A percentile compares a stretch with the other conserved stretches of the same genome.
phyloP scores from a whole-genome alignment of 2,329 filamentous ascomycete genomes.

The Botrytis medusae region DNA sequence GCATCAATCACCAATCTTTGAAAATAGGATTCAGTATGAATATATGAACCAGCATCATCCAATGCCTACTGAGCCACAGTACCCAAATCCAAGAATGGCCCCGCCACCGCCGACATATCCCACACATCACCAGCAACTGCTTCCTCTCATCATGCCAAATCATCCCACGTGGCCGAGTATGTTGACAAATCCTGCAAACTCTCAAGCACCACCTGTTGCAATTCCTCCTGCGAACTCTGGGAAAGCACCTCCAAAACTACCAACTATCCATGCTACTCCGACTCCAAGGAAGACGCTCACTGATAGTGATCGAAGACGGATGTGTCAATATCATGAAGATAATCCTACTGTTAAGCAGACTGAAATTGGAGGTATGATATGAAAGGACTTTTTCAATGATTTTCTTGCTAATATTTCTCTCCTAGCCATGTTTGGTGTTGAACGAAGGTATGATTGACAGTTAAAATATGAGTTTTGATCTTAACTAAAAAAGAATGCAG shows the following conservation, averaged over 20 bases:
- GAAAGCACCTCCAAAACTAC: slow-evolving; percentile 46
- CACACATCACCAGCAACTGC: slow-evolving; percentile 54
- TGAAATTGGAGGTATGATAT: slow-evolving; percentile 77
- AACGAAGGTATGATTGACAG: slow-evolving; percentile 74
- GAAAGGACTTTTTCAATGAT: neutral
- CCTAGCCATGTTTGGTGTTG: slow-evolving; percentile 84
- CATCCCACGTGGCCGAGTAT: slow-evolving; percentile 76
- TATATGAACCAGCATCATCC: slow-evolving; percentile 59
- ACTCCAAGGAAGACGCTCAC: slow-evolving; percentile 85
- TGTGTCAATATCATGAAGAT: slow-evolving; percentile 92
- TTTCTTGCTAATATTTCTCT: neutral
- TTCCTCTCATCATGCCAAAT: slow-evolving; percentile 70
- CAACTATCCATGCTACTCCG: slow-evolving; percentile 53
- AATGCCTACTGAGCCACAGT: slow-evolving; percentile 57
- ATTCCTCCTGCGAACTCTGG: slow-evolving; percentile 53
- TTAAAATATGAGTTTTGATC: neutral
- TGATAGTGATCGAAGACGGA: slow-evolving; percentile 82
- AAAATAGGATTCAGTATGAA: slow-evolving; percentile 66
- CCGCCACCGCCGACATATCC: slow-evolving; percentile 55
- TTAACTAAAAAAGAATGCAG: slow-evolving; percentile 47
- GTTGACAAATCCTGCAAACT: slow-evolving; percentile 67
- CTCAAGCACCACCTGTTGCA: slow-evolving; percentile 56
- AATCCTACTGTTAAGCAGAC: slow-evolving; percentile 91
- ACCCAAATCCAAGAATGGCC: slow-evolving; percentile 49
- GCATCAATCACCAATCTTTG: slow-evolving; percentile 67